Evolutionary conservation across 2,329 filamentous ascomycete genomes (phyloP).

Genomic region (Amphichorda felina): DNA sequence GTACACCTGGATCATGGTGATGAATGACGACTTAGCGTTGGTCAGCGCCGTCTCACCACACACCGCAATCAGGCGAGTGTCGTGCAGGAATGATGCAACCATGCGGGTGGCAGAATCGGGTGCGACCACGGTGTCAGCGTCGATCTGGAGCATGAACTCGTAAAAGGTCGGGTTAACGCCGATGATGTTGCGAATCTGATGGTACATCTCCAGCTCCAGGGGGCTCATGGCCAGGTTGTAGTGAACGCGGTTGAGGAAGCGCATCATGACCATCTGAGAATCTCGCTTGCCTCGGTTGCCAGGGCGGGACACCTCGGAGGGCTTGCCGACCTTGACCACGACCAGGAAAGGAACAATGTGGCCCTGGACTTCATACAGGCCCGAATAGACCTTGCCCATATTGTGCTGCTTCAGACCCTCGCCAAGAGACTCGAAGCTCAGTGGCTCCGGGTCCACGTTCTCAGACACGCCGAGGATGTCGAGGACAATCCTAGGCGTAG

Average conservation of each 20-base stretch:
- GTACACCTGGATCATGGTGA: constrained; percentile 99
- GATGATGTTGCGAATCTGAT: constrained; percentile 97
- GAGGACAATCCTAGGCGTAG: constrained; percentile 88
- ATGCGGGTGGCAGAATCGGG: constrained; percentile 84
- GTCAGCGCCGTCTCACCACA: constrained; percentile 91
- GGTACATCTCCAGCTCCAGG: constrained; percentile 94
- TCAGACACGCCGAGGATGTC: constrained; percentile 95
- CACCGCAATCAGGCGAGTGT: constrained; percentile 84
- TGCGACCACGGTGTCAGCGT: constrained; percentile 91
- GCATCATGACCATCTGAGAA: constrained; percentile 97
- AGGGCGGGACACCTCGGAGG: constrained; percentile 86
- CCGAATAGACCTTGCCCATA: constrained; percentile 98
- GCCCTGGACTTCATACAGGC: constrained; percentile 92
- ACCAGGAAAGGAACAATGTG: constrained; percentile 98
- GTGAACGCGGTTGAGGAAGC: constrained; percentile 97
- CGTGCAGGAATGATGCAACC: constrained; percentile 80
- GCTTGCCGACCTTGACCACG: constrained; percentile 94
- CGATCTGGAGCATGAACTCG: constrained; percentile 92
- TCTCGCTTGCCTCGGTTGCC: constrained; percentile 99
- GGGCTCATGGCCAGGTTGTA: constrained; percentile 96
- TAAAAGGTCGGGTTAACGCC: constrained; percentile 98
- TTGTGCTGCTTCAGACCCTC: constrained; percentile 97
- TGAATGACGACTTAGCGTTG: constrained; percentile 85
- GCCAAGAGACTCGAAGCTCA: constrained; percentile 93
- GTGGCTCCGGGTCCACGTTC: constrained; percentile 83